These are phyloP conservation scores for Arthrinium puccinioides DNA, from an alignment of 2,329 filamentous ascomycete species.

Conservation along the genomic window DNA sequence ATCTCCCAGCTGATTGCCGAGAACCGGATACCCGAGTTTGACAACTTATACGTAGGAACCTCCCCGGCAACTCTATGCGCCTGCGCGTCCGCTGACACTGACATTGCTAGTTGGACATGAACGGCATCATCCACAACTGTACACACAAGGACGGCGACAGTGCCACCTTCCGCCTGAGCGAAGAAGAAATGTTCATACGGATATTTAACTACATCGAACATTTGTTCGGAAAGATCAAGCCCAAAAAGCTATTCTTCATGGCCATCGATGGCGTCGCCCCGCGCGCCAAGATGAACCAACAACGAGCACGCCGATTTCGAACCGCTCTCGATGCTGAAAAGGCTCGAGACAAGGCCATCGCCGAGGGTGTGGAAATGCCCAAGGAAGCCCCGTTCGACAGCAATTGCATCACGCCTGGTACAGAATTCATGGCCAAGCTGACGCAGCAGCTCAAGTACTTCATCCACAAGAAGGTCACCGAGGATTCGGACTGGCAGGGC, in stretches of 20 bases:
- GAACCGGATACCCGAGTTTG: slow-evolving; percentile 98
- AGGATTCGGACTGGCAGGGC: slow-evolving; percentile 95
- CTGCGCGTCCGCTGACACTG: slow-evolving; percentile 24
- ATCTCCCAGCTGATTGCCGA: slow-evolving; percentile 98
- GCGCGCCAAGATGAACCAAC: slow-evolving; percentile 99
- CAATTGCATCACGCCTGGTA: slow-evolving; percentile 97
- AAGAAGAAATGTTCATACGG: slow-evolving; percentile 99
- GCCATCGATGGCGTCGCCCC: slow-evolving; percentile 97
- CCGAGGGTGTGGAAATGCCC: slow-evolving; percentile 83
- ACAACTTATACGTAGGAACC: slow-evolving; percentile 74
- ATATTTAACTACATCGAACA: slow-evolving; percentile 99
- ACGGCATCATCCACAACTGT: slow-evolving; percentile 99
- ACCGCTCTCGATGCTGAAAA: slow-evolving; percentile 87
- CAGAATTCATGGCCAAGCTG: slow-evolving; percentile 95
- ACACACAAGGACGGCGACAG: slow-evolving; percentile 96
- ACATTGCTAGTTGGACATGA: slow-evolving; percentile 74
- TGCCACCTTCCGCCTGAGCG: slow-evolving; percentile 83
- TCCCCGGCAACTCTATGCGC: slow-evolving; percentile 3
- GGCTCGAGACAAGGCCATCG: slow-evolving; percentile 85
- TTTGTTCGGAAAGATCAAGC: slow-evolving; percentile 96
- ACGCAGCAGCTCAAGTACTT: slow-evolving; percentile 95
- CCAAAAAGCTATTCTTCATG: slow-evolving; percentile 98
- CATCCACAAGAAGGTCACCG: slow-evolving; percentile 96
- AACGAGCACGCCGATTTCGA: slow-evolving; percentile 88
- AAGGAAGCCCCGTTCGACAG: slow-evolving; percentile 96